These are phyloP conservation scores for Fusarium piperis DNA, from an alignment of 2,329 filamentous ascomycete genomes.

Conservation along the genomic window DNA sequence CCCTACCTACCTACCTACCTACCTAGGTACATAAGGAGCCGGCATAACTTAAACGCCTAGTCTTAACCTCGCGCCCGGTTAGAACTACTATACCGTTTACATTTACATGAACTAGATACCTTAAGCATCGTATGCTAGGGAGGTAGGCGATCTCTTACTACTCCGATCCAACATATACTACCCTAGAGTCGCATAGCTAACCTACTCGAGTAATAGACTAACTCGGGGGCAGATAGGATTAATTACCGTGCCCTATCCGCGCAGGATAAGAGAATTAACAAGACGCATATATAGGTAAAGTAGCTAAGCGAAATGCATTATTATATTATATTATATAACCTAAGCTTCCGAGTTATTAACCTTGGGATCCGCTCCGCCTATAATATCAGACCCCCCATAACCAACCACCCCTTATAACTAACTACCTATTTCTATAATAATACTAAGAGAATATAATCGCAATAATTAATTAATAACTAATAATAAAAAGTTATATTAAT, in stretches of 20 bases:
- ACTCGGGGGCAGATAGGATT: slow-evolving; percentile 24
- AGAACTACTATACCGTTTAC: background rate
- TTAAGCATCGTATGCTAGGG: background rate
- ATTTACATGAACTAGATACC: slow-evolving; percentile 7
- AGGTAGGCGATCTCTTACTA: slow-evolving; percentile 1
- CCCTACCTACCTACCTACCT: background rate
- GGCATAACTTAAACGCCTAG: slow-evolving; percentile 1
- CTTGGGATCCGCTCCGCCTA: slow-evolving; percentile 38
- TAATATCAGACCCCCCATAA: too few relatives aligned
- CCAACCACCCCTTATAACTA: too few relatives aligned
- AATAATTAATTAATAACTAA: too few relatives aligned
- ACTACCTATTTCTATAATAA: too few relatives aligned
- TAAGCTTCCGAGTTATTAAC: slow-evolving; percentile 30
- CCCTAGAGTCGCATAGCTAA: slow-evolving; percentile 8
- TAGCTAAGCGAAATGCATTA: slow-evolving; percentile 37
- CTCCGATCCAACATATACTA: background rate
- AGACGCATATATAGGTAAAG: slow-evolving; percentile 18
- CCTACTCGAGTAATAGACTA: slow-evolving; percentile 22
- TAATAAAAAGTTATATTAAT: too few relatives aligned
- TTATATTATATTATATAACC: slow-evolving; percentile 42
- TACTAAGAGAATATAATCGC: too few relatives aligned
- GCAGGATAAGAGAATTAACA: slow-evolving; percentile 22
- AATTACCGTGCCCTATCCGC: slow-evolving; percentile 32
- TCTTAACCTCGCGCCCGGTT: background rate
- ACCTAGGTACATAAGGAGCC: background rate